Conservation (phyloP, 768 basidiomycete genomes). For the Lentinula boryana region DNA sequence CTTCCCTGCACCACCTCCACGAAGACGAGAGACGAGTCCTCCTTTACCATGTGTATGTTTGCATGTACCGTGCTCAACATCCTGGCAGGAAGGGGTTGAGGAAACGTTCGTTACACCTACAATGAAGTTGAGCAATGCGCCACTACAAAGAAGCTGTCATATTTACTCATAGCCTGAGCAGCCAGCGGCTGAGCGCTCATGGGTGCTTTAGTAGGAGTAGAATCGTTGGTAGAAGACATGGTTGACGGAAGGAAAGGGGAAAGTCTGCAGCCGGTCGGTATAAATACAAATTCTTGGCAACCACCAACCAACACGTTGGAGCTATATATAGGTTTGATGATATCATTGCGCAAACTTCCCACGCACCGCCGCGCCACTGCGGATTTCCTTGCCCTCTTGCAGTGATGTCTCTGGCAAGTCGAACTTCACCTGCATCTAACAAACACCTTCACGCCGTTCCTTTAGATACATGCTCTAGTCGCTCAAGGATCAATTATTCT, state of each 20-base stretch:
- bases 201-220: slow-evolving; percentile 28
- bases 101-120: slow-evolving; percentile 44
- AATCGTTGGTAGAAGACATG: slow-evolving; percentile 16
- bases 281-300: not conserved
- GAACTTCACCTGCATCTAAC: not conserved
- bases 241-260: not conserved
- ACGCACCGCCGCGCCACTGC: not conserved
- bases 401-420: not conserved
- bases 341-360: not conserved
- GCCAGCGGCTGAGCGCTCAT: slow-evolving; percentile 49
- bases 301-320: not conserved
- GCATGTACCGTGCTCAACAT: slow-evolving; percentile 26
- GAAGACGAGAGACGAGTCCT: slow-evolving; percentile 42
- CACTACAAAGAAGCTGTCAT: not conserved
- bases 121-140: not conserved
- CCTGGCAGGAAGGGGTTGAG: slow-evolving; percentile 15
- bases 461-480: slow-evolving; percentile 78
- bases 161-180: slow-evolving; percentile 59
- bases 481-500: slow-evolving; percentile 74
- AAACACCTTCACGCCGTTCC: not conserved
- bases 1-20: slow-evolving; percentile 69
- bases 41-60: slow-evolving; percentile 24
- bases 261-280: not conserved
- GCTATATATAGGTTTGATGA: not conserved
- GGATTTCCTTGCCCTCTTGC: not conserved